phyloP scores from a whole-genome alignment of 2,329 filamentous ascomycete species.

The Fusarium burgessii region DNA sequence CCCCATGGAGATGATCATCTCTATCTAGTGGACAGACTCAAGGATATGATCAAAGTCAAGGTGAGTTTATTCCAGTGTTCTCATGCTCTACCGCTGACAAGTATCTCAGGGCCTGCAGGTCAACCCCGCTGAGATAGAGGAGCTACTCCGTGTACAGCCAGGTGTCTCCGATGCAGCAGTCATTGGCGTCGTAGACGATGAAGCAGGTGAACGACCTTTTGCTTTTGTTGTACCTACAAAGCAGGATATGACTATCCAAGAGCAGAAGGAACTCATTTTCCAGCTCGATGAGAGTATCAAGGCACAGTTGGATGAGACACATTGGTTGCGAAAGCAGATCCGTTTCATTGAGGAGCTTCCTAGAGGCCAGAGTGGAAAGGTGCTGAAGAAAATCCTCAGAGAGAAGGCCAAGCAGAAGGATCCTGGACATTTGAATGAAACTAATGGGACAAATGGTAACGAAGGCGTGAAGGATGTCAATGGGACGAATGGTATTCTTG shows the following conservation, averaged over 20 bases:
- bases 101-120: background rate
- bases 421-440: accelerated
- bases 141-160: background rate
- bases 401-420: background rate
- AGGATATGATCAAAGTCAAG: conserved; percentile 11
- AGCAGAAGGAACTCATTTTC: background rate
- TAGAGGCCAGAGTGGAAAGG: background rate
- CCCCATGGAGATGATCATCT: background rate
- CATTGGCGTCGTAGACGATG: background rate
- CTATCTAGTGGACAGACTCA: background rate
- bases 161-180: background rate
- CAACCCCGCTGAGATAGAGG: background rate
- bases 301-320: background rate
- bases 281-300: background rate
- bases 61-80: background rate
- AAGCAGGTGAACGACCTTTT: background rate
- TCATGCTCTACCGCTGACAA: background rate
- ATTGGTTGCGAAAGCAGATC: background rate
- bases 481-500: background rate
- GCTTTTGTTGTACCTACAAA: background rate
- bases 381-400: background rate
- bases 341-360: background rate
- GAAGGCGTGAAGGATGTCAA: background rate
- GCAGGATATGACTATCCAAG: background rate
- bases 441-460: background rate